phyloP scores from a whole-genome alignment of 2,329 filamentous ascomycete genomes.

The Pseudovirgaria hyperparasitica region DNA sequence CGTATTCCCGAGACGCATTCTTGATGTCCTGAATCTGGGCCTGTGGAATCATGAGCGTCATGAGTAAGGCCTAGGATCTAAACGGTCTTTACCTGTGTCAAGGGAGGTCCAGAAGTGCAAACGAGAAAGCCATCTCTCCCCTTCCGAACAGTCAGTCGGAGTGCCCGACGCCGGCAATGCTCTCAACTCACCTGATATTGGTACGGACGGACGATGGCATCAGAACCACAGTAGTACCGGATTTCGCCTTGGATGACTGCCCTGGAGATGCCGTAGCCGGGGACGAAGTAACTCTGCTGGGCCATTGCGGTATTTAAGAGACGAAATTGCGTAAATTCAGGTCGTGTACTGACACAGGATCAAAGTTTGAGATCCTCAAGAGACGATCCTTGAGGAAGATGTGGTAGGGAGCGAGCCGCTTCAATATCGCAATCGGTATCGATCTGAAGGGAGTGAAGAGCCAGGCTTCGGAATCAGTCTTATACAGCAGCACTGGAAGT shows the following conservation, averaged over 20 bases:
- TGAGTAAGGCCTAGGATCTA: neutral
- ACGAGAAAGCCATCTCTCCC: slow-evolving; percentile 30
- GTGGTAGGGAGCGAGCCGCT: too few species aligned
- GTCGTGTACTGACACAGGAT: too few species aligned
- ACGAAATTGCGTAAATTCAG: too few species aligned
- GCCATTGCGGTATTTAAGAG: slow-evolving; percentile 5
- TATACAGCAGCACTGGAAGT: too few species aligned
- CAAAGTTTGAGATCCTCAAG: too few species aligned
- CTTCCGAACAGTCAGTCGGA: slow-evolving; percentile 7
- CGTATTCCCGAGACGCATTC: slow-evolving; percentile 25
- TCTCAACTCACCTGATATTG: slow-evolving; percentile 23
- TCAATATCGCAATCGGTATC: too few species aligned
- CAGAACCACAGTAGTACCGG: slow-evolving; percentile 29
- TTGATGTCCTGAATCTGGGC: slow-evolving; percentile 31
- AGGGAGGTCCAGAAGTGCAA: slow-evolving; percentile 24
- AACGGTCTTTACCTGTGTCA: slow-evolving; percentile 24
- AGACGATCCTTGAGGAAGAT: too few species aligned
- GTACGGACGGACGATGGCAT: slow-evolving; percentile 29
- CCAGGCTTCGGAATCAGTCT: too few species aligned
- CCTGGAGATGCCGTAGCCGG: slow-evolving; percentile 29
- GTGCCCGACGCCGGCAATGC: neutral
- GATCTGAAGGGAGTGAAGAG: too few species aligned
- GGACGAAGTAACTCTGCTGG: slow-evolving; percentile 28
- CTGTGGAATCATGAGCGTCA: slow-evolving; percentile 12
- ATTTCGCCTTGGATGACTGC: slow-evolving; percentile 32